These are phyloP conservation scores for Lyophyllum atratum DNA, from an alignment of 768 basidiomycete species.

Conservation along the genomic window DNA sequence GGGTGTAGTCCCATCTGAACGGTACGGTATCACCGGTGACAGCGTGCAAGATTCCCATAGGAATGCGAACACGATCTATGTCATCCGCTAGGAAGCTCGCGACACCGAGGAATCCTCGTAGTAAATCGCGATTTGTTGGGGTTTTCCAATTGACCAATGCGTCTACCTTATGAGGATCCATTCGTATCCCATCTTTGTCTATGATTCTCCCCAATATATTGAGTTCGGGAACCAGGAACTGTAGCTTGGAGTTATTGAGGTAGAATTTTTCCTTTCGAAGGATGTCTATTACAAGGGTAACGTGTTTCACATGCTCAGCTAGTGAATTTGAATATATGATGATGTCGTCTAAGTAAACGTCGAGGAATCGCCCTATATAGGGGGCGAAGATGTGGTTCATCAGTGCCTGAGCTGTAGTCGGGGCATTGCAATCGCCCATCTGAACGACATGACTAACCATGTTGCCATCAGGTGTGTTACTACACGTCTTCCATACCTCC, in stretches of 20 bases:
- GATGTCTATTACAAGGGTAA: constrained; percentile 23
- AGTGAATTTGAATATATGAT: constrained; percentile 37
- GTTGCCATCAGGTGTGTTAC: not conserved
- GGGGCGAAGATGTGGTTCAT: constrained; percentile 36
- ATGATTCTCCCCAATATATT: constrained; percentile 21
- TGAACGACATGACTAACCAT: not conserved
- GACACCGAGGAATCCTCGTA: constrained; percentile 31
- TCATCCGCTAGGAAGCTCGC: constrained; percentile 32
- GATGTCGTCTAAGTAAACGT: constrained; percentile 4
- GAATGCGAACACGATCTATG: constrained; percentile 20
- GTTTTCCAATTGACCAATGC: constrained; percentile 7
- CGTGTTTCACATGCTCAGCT: constrained; percentile 31
- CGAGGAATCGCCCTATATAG: constrained; percentile 21
- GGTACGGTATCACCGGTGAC: constrained; percentile 6
- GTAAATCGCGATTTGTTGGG: constrained; percentile 22
- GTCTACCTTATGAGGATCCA: not conserved
- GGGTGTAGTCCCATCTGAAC: constrained; percentile 14
- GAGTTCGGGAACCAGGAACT: constrained; percentile 19
- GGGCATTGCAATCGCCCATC: constrained; percentile 10
- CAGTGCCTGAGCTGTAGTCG: constrained; percentile 36
- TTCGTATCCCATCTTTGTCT: not conserved
- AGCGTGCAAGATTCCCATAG: constrained; percentile 23
- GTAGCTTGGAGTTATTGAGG: constrained; percentile 25
- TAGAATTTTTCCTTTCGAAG: constrained; percentile 27
- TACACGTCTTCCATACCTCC: too few species aligned